These are phyloP conservation scores for Galerina sulciceps DNA, from an alignment of 768 basidiomycete genomes.

Conservation along the genomic window DNA sequence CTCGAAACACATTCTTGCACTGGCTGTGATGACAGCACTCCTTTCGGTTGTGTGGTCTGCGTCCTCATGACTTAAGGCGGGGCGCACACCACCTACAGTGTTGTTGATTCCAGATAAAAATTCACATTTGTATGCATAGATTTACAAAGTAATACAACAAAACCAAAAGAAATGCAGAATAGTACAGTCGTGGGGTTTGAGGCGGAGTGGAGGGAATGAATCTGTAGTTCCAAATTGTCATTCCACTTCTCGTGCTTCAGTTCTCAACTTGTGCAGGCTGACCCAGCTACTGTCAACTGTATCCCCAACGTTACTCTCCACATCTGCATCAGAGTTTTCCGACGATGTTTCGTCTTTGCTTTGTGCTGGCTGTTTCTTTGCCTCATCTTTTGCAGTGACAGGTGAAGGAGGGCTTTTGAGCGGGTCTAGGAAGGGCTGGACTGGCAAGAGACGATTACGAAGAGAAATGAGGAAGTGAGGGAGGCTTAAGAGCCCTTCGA, in stretches of 20 bases:
- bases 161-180: background rate
- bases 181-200: background rate
- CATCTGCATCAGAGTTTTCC: conserved; percentile 65
- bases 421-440: conserved; percentile 46
- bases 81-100: no score
- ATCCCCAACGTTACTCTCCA: conserved; percentile 65
- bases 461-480: conserved; percentile 67
- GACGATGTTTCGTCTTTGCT: conserved; percentile 15
- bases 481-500: conserved; percentile 68
- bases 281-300: conserved; percentile 72
- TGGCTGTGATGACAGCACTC: no score
- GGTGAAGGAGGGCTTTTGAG: conserved; percentile 35
- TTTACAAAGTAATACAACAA: background rate
- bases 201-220: conserved; percentile 5
- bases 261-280: conserved; percentile 50
- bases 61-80: no score
- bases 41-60: no score
- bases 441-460: conserved; percentile 62
- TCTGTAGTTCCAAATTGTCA: background rate
- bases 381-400: conserved; percentile 17
- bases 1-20: no score
- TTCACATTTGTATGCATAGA: no score
- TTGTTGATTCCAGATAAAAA: no score
- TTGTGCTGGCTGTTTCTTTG: conserved; percentile 10
- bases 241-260: conserved; percentile 6